Evolutionary conservation across 1,284 basidiomycete genomes (phyloP).

Genomic region (Dichomitus squalens): DNA sequence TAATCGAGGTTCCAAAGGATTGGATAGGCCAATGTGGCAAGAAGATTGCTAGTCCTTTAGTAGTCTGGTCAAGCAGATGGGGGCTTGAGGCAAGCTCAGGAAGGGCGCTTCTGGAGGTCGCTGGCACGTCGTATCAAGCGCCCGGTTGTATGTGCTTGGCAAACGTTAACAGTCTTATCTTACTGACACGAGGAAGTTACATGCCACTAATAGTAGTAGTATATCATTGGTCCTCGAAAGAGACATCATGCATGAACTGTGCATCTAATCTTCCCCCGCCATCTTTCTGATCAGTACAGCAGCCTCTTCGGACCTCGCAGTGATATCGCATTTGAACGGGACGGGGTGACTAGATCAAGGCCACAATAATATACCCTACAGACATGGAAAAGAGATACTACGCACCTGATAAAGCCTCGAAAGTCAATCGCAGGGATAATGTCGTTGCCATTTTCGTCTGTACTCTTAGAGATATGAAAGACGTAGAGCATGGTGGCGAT

Average conservation of each 20-base stretch:
- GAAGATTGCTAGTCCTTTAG: neutral
- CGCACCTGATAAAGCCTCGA: conserved; percentile 33
- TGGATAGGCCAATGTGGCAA: neutral
- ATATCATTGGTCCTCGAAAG: no score
- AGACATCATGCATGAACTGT: neutral
- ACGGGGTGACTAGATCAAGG: conserved; percentile 24
- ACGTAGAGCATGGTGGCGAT: conserved; percentile 33
- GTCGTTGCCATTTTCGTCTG: conserved; percentile 30
- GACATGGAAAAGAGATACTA: neutral
- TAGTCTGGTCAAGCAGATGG: neutral
- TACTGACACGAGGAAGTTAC: no score
- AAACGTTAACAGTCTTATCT: neutral
- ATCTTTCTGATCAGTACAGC: conserved; percentile 16
- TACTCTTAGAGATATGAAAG: conserved; percentile 33
- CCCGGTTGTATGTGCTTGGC: neutral
- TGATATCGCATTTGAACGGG: conserved; percentile 28
- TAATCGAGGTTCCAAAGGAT: no score
- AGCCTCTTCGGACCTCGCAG: conserved; percentile 23
- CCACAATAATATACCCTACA: neutral
- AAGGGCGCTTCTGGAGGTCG: no score
- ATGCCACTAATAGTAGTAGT: no score
- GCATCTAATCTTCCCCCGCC: neutral
- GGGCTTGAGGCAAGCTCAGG: neutral
- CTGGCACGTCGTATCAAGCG: no score
- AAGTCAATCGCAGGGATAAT: conserved; percentile 36